A percentile compares a stretch with the other conserved stretches of the same genome.
Evolutionary conservation across 164 flowering plant genomes (phyloP).

Genomic region (Magnolia officinalis): DNA sequence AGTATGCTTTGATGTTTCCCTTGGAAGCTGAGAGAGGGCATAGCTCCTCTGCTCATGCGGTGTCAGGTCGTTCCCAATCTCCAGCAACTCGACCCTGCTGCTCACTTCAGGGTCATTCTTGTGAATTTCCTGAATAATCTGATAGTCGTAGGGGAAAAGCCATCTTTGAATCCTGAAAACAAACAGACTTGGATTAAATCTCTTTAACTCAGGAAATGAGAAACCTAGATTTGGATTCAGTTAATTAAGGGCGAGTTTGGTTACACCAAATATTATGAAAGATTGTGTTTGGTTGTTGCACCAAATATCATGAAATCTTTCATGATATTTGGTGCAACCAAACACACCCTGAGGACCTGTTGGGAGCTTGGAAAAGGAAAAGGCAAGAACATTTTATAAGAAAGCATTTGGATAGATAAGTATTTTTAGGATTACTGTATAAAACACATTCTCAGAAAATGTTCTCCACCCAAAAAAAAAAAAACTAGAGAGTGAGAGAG

Average conservation of each 20-base stretch:
- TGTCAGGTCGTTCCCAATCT: conserved; percentile 47
- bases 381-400: no score
- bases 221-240: background rate
- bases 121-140: conserved; percentile 87
- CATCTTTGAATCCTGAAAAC: conserved; percentile 77
- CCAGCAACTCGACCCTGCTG: conserved; percentile 43
- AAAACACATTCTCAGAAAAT: no score
- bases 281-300: no score
- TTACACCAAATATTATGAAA: no score
- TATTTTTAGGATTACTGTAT: no score
- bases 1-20: conserved; percentile 77
- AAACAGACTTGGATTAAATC: background rate
- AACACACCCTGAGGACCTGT: no score
- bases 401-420: no score
- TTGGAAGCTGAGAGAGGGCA: conserved; percentile 75
- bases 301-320: no score
- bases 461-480: background rate
- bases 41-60: conserved; percentile 74
- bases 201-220: background rate
- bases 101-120: conserved; percentile 55
- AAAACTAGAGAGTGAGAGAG: no score
- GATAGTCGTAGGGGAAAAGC: conserved; percentile 89
- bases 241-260: no score
- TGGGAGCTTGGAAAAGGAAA: no score
- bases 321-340: no score